These are phyloP conservation scores for Suillus lakei DNA, from an alignment of 768 basidiomycete genomes.

Conservation along the genomic window DNA sequence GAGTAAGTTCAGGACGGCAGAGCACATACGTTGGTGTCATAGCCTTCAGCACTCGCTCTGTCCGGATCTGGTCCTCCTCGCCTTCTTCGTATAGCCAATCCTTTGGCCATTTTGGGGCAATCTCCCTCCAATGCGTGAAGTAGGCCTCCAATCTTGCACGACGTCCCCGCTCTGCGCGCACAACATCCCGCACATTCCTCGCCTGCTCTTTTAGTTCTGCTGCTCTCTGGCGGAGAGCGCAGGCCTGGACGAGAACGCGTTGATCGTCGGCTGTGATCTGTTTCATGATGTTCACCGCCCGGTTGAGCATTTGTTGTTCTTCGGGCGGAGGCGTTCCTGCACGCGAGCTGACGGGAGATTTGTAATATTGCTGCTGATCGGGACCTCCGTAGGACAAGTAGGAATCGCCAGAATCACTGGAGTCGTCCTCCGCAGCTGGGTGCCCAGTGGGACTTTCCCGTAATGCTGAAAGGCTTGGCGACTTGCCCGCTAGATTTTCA, in stretches of 20 bases:
- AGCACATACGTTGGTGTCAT: not conserved
- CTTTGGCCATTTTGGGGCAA: slow-evolving; percentile 25
- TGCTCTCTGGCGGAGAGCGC: slow-evolving; percentile 20
- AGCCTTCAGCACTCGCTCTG: not conserved
- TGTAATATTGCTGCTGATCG: slow-evolving; percentile 17
- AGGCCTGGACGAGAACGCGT: slow-evolving; percentile 16
- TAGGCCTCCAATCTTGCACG: slow-evolving; percentile 32
- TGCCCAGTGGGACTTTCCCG: not conserved
- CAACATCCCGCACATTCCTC: slow-evolving; percentile 25
- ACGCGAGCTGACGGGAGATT: slow-evolving; percentile 30
- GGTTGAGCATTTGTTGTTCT: slow-evolving; percentile 21
- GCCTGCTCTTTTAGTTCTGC: slow-evolving; percentile 24
- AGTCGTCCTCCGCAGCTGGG: slow-evolving; percentile 2
- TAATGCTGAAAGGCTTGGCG: not conserved
- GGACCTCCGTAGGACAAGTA: slow-evolving; percentile 25
- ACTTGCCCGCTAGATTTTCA: not conserved
- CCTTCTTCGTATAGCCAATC: slow-evolving; percentile 26
- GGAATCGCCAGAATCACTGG: slow-evolving; percentile 30
- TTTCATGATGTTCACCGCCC: slow-evolving; percentile 31
- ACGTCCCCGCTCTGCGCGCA: slow-evolving; percentile 27
- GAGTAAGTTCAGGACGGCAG: not conserved
- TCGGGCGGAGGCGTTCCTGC: slow-evolving; percentile 25
- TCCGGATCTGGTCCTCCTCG: not conserved
- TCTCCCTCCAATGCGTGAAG: slow-evolving; percentile 35
- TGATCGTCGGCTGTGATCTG: slow-evolving; percentile 26